phyloP scores from a whole-genome alignment of 257 asterid species.

The Solanum commersonii region DNA sequence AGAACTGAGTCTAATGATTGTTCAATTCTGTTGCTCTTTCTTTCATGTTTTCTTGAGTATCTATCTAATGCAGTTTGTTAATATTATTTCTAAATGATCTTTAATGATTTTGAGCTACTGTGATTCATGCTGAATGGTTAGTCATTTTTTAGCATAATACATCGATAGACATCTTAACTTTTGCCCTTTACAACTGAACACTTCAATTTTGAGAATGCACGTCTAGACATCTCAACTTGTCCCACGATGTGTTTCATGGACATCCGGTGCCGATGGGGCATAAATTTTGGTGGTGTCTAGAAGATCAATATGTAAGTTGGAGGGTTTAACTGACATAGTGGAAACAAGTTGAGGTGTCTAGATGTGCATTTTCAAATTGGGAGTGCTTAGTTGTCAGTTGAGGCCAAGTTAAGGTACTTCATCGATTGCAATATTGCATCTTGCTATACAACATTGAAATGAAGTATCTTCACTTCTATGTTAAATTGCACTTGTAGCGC shows the following conservation, averaged over 20 bases:
- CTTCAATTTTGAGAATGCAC: not conserved
- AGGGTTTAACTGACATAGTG: not conserved
- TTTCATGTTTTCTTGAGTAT: not conserved
- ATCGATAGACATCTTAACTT: not conserved
- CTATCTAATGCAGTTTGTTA: not conserved
- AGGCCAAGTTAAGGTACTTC: not conserved
- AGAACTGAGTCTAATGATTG: not conserved
- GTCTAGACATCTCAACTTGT: not conserved
- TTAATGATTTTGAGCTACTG: not conserved
- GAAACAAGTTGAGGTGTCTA: not conserved
- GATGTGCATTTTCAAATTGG: not conserved
- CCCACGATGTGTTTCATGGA: not conserved
- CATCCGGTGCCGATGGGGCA: rapidly evolving
- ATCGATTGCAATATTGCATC: not conserved
- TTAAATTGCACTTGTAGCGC: too few relatives aligned
- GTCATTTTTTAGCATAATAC: not conserved
- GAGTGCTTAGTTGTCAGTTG: not conserved
- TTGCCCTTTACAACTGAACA: not conserved
- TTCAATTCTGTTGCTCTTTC: not conserved
- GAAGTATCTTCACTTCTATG: too few relatives aligned
- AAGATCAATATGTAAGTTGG: not conserved
- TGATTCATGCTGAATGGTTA: not conserved
- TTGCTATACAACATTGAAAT: not conserved
- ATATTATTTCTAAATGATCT: not conserved
- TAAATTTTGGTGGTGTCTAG: not conserved